phyloP scores from a whole-genome alignment of 1,284 basidiomycete genomes.

The Schizophyllum amplum region DNA sequence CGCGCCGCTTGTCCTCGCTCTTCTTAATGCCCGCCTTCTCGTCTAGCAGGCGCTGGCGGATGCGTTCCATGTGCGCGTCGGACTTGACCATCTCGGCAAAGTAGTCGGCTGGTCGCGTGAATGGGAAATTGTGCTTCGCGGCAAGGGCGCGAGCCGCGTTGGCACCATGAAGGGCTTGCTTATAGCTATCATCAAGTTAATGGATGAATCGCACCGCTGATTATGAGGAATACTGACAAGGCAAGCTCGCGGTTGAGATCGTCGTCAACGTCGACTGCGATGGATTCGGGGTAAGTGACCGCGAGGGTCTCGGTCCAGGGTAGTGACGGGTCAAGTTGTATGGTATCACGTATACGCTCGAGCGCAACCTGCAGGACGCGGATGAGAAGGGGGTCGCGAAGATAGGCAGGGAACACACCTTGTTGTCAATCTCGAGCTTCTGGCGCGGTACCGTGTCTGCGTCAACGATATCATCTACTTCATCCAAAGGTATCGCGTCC shows the following conservation, averaged over 20 bases:
- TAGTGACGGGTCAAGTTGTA: conserved; percentile 68
- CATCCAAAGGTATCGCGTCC: conserved; percentile 58
- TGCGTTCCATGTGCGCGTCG: conserved; percentile 96
- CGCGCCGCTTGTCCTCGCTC: conserved; percentile 84
- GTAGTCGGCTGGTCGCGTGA: conserved; percentile 91
- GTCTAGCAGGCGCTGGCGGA: conserved; percentile 86
- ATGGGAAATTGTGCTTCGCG: conserved; percentile 70
- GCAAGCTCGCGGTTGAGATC: conserved; percentile 92
- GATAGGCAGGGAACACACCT: conserved; percentile 30
- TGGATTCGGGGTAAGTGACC: conserved; percentile 64
- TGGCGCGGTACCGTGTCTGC: conserved; percentile 72
- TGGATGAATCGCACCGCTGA: conserved; percentile 2
- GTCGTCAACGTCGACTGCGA: conserved; percentile 77
- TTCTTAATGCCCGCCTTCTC: conserved; percentile 88
- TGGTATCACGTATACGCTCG: conserved; percentile 70
- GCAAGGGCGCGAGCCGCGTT: conserved; percentile 71
- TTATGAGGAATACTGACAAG: conserved; percentile 55
- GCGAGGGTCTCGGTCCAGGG: conserved; percentile 85
- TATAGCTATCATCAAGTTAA: conserved; percentile 60
- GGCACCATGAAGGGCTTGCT: conserved; percentile 85
- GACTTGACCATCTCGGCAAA: conserved; percentile 99
- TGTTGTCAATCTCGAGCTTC: conserved; percentile 80
- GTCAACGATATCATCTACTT: conserved; percentile 60
- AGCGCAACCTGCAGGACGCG: conserved; percentile 56
- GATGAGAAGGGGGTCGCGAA: conserved; percentile 6